These are phyloP conservation scores for Mortierella sp. DNA, from an alignment of 371 early-diverging fungal species.

Conservation along the genomic window DNA sequence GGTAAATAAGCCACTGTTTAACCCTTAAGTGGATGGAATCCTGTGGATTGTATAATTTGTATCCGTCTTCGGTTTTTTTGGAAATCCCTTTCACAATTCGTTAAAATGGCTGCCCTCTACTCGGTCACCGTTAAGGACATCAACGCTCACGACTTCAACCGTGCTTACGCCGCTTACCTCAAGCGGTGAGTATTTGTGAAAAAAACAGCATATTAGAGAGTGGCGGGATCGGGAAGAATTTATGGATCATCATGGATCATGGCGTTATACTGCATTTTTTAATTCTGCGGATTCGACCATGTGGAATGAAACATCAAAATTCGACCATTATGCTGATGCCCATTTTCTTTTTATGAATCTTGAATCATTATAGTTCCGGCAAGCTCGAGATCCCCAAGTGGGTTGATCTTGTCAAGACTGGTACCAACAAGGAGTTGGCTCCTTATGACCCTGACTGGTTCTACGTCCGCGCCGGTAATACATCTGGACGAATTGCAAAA, in stretches of 20 bases:
- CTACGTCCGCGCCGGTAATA: conserved; percentile 95
- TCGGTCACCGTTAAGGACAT: conserved; percentile 97
- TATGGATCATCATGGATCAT: conserved; percentile 20
- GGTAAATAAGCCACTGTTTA: conserved; percentile 41
- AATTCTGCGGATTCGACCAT: conserved; percentile 9
- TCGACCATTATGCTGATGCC: conserved; percentile 13
- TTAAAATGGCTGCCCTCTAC: conserved; percentile 56
- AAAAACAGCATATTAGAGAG: not conserved
- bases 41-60: not conserved
- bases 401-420: conserved; percentile 99
- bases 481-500: conserved; percentile 14
- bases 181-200: conserved; percentile 38
- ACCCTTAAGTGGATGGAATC: conserved; percentile 29
- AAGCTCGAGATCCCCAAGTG: conserved; percentile 98
- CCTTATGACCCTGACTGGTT: conserved; percentile 99
- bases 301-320: conserved; percentile 28
- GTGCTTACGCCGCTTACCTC: conserved; percentile 97
- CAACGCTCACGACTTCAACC: conserved; percentile 90
- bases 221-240: not conserved
- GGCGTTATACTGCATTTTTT: conserved; percentile 15
- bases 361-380: conserved; percentile 88
- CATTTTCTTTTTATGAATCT: not conserved
- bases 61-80: conserved; percentile 20
- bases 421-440: conserved; percentile 95
- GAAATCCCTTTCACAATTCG: conserved; percentile 43